These are phyloP conservation scores for Pichia phayaonensis DNA, from an alignment of 805 yeast genomes.

Conservation along the genomic window DNA sequence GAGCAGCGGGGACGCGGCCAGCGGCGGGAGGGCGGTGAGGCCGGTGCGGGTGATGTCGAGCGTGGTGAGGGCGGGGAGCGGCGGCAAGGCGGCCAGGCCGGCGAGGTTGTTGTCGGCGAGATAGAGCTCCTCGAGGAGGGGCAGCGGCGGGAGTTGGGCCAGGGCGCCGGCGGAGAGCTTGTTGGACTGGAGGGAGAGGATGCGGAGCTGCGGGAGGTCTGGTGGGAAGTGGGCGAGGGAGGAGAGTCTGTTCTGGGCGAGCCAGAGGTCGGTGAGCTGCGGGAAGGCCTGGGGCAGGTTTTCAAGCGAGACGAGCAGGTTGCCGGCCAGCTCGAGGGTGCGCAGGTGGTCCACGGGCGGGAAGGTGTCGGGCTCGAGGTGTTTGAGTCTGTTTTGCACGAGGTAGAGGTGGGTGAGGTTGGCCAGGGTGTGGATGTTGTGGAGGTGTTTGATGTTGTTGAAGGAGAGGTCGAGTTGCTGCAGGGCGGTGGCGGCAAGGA, in stretches of 20 bases:
- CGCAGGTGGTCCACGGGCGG: not conserved
- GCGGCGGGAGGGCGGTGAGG: conserved; percentile 51
- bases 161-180: conserved; percentile 38
- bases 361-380: conserved; percentile 46
- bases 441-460: conserved; percentile 40
- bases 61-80: conserved; percentile 48
- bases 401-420: not conserved
- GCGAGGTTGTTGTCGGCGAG: conserved; percentile 76
- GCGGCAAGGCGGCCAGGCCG: conserved; percentile 71
- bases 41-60: conserved; percentile 78
- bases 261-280: not conserved
- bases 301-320: not conserved
- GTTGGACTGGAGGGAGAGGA: not conserved
- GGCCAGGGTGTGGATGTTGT: not conserved
- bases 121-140: conserved; percentile 75
- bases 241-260: not conserved
- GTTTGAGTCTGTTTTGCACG: conserved; percentile 42
- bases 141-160: conserved; percentile 71
- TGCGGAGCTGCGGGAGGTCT: not conserved
- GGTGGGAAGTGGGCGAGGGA: not conserved
- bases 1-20: conserved; percentile 57
- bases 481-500: not conserved
- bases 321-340: not conserved
- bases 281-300: not conserved
- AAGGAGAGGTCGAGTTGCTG: not conserved